Base-by-base conservation (phyloP, 2,329 filamentous ascomycete species). In the Tolypocladium pustulatum region DNA sequence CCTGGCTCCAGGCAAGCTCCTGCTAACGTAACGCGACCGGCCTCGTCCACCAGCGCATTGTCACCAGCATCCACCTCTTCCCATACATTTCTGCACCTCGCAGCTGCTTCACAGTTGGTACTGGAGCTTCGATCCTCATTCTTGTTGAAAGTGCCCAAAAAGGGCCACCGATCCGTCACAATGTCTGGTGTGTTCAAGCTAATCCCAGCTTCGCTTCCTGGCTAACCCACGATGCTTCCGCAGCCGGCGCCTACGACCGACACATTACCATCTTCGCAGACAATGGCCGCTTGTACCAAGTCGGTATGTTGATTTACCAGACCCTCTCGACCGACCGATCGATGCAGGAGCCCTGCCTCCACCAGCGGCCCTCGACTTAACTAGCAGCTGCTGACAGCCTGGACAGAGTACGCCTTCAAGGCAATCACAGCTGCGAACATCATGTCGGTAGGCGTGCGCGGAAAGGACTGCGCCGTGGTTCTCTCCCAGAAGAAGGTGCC, bases 241-340 rank as follows among this genome's bases (percentile, higher is more conserved):
- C 59, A 74, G 72, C 72, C 78, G 88, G 90, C 77, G 92, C 91
- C 72, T 97, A 95, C 79, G 94, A 99, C 78, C 86, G 94, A 81
- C 94, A 99, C 78, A 99, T 99, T 71, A 99, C 94, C 73, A 97
- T 99, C 82, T 99, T 99, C 81, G 97, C 94, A 62, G 94, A 99
- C 76, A 92, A 97, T 79, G 94, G 94, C 71, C 87, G 94, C 74
- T 82, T 99, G 74, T 99, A 97, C 76, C 94, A 99, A 97, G 94
- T 99, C 76, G 94, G 94, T 97, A 84, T 71, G 91, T 84, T 61
- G 60, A 54, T 57, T 58, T 55, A 58, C 53, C 3, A n/a, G 30
- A 52, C 9, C 9, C 5, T 27, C 56, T 22, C 32, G 5, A n/a
- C 46, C 8, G 30, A 22, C 17, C 30, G 30, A 22, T 34, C 27